These are phyloP conservation scores for Colletotrichum limetticola DNA, from an alignment of 2,329 filamentous ascomycete genomes.

Conservation along the genomic window DNA sequence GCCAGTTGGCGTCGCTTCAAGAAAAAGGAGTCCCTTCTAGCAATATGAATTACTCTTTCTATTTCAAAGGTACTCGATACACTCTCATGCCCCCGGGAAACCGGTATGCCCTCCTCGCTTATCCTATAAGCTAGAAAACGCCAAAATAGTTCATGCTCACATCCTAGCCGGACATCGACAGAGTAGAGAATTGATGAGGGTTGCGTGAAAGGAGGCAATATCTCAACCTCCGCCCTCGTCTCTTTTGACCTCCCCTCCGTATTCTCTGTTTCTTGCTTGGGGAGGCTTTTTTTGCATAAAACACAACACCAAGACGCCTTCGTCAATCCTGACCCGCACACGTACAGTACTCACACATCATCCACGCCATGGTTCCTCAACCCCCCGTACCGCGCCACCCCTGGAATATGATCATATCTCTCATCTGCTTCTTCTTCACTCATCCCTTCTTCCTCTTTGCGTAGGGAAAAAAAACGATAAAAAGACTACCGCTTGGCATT, in stretches of 20 bases:
- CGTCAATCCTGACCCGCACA: neutral
- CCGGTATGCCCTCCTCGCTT: too few species aligned
- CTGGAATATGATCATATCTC: too few species aligned
- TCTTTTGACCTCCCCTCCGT: neutral
- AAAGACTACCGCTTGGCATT: slow-evolving; percentile 20
- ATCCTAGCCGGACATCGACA: too few species aligned
- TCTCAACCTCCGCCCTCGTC: neutral
- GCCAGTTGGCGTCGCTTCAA: too few species aligned
- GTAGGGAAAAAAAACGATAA: neutral
- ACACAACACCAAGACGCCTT: slow-evolving; percentile 3
- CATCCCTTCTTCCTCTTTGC: neutral
- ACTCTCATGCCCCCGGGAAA: too few species aligned
- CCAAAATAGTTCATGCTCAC: too few species aligned
- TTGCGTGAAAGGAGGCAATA: neutral
- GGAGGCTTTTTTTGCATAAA: neutral
- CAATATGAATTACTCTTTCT: too few species aligned
- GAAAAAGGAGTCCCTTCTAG: too few species aligned
- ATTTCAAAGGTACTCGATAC: too few species aligned
- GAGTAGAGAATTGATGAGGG: neutral
- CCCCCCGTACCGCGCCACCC: too few species aligned
- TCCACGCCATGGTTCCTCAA: neutral
- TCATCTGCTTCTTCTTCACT: neutral
- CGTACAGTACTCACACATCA: neutral
- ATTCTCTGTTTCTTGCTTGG: neutral
- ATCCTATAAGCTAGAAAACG: too few species aligned